Evolutionary conservation across 169 alveolate genomes (phyloP), one percentile per base, ranked within the genome.

Genomic region (Eimeria zaria): DNA sequence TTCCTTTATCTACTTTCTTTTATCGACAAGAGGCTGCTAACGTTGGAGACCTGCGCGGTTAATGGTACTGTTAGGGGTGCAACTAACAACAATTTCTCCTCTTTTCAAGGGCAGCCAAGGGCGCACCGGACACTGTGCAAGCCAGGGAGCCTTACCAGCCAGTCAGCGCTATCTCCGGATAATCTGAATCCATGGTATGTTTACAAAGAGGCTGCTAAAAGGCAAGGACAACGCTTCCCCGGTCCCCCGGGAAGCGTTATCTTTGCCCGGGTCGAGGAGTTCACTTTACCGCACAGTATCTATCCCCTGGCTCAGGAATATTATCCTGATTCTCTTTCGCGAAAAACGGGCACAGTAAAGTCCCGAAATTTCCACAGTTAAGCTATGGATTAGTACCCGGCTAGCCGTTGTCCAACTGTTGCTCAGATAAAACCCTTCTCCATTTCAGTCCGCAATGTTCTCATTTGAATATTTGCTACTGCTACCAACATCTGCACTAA

Each of bases 41-140:
- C 99, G 98, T 98, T 98, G 98, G 99, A 98, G 99, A 98, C 99
- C 99, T 98, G 99, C 98, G 99, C 99, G 99, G 99, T 98, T 98
- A 97, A 98, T 98, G 99, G 99, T 98, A 98, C 99, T 99, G 96
- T 98, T 99, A 97, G 97, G 98, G 78, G 95, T 97, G 98, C 76
- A 97, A 97, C 96, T 85, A 62, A 96, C 91, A 88, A 91, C 76
- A 96, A 97, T 97, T 98, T 97, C 99, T 97, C 97, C 96, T 98
- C 96, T 97, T 98, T 98, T 98, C 98, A 88, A 67, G 84, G 58
- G 80, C 69, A 69, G 67, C 18, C 95, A 67, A 69, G 95, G 48
- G 95, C 95, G 69, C 84, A 95, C 97, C 98, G 95, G 98, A 97
- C 98, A 96, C 96, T 98, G 87, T 97, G 97, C 95, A 97, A 96